Base-by-base conservation (phyloP, 164 flowering plant species). In the Liquidambar formosana region DNA sequence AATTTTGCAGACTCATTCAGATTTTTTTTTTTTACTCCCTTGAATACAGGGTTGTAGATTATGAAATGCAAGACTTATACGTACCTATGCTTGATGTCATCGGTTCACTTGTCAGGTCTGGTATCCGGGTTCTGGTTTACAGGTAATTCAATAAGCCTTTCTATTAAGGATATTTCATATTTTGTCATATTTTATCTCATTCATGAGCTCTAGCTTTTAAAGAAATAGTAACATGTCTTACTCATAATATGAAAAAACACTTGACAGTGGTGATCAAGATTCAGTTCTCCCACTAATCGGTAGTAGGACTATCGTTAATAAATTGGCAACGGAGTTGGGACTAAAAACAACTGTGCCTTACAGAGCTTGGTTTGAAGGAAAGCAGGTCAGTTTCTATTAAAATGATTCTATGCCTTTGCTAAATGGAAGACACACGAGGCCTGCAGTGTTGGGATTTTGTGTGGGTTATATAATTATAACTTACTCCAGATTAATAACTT, bases 191-290 rank as follows among this genome's bases (percentile, higher is more conserved):
- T 6, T 33, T 33, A 2, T 6, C 6, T 6, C 18, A 15, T 4
- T n/a, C 53, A 15, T 15, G 16, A 0, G 5, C 53, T 1, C 2
- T n/a, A n/a, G n/a, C n/a, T 15, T 12, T 5, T 33, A 2, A 33
- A 33, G 41, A 38, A n/a, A 25, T 15, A 2, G 41, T 6, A n/a
- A 49, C 12, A 15, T n/a, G 8, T 56, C 12, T 16, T 4, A 15
- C 19, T 56, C 12, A 5, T n/a, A n/a, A n/a, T n/a, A n/a, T n/a
- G 4, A 56, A 15, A 6, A 5, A 22, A 18, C 15, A 58, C 63
- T 41, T 33, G n/a, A 26, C 79, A 87, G 91, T 69, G 91, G 91
- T 13, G 91, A 87, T 72, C 91, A 87, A 76, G 91, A 87, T 79
- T 81, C 91, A 3, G 87, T 80, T 3, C 58, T 87, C 18, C 91